These are phyloP conservation scores for Acanthamoeba royreba DNA, from an alignment of 208 protist genomes.

Conservation along the genomic window DNA sequence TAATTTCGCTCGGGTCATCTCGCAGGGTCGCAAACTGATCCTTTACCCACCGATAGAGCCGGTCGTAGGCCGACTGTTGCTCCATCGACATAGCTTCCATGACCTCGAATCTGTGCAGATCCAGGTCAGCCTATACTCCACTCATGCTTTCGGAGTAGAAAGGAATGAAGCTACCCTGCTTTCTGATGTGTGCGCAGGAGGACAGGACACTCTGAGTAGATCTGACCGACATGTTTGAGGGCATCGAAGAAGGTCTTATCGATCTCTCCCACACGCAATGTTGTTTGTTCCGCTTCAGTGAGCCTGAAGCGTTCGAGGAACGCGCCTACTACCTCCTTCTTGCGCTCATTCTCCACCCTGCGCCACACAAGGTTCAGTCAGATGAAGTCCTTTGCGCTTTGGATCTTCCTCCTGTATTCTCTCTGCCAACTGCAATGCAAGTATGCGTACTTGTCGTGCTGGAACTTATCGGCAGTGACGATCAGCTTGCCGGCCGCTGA, in stretches of 20 bases:
- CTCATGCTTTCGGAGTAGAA: no score
- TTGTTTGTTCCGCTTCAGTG: neutral
- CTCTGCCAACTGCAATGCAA: no score
- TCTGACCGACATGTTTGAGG: neutral
- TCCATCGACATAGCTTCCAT: slow-evolving; percentile 61
- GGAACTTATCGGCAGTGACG: neutral
- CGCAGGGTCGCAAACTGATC: slow-evolving; percentile 30
- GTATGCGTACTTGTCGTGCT: neutral
- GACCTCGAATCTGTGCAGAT: slow-evolving; percentile 55
- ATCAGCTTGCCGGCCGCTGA: neutral
- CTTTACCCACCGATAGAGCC: slow-evolving; percentile 71
- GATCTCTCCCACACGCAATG: neutral
- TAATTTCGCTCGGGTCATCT: neutral
- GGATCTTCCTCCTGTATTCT: neutral
- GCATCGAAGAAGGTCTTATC: neutral
- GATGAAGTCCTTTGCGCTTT: neutral
- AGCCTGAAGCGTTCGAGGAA: neutral
- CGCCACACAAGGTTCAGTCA: neutral
- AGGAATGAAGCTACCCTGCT: neutral
- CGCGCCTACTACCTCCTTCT: neutral
- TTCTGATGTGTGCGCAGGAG: slow-evolving; percentile 12
- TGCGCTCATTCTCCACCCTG: neutral
- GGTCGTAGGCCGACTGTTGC: slow-evolving; percentile 72
- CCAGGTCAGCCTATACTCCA: neutral
- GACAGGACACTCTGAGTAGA: neutral